Base-by-base conservation (phyloP, 2,329 filamentous ascomycete species). In the Metarhizium humberi region DNA sequence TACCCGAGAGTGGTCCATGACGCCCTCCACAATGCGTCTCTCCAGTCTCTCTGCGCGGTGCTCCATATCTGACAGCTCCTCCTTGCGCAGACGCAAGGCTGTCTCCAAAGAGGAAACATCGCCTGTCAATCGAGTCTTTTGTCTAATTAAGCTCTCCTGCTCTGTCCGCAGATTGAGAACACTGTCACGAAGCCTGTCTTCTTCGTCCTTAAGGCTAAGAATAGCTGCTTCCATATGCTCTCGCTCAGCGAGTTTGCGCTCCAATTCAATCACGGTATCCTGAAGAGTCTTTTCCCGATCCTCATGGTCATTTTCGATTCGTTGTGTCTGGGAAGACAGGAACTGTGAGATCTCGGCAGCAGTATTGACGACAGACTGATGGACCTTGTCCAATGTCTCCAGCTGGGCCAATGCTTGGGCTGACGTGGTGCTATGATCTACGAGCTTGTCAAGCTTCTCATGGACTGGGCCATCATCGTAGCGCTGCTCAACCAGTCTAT, bases 1-100 rank as follows among this genome's bases (percentile, higher is more conserved):
- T 30, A 92, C 85, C 6, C 92, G 87, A 20, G 92, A 96, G 68
- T 97, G 92, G 63, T 97, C 92, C 74, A 99, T 95, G 59, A 97
- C 90, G 30, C 92, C 92, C 61, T 97, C 92, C 36, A 99, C 75
- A 62, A 99, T 96, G 30, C 94, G 86, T 53, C 92, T 88, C 73
- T 99, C 94, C 29, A 99, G 78, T 3, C 84, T 82, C 68, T 96
- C 91, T 3, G 92, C 94, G 59, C 92, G 88, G 11, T 81, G 77
- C 68, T 97, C 92, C 88, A 99, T 96, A 30, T 88, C 80, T 49
- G 90, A 84, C 57, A 99, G 82, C 72, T 97, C 94, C 62, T 97
- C 92, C 48, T 90, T 87, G 54, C 94, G 87, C 55, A 97, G 85
- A 18, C 87, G 84, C 34, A 97, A 80, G 1, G 94, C 92, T 8